phyloP scores from a whole-genome alignment of 495 filamentous ascomycete genomes.

The Aspergillus ellipticus region DNA sequence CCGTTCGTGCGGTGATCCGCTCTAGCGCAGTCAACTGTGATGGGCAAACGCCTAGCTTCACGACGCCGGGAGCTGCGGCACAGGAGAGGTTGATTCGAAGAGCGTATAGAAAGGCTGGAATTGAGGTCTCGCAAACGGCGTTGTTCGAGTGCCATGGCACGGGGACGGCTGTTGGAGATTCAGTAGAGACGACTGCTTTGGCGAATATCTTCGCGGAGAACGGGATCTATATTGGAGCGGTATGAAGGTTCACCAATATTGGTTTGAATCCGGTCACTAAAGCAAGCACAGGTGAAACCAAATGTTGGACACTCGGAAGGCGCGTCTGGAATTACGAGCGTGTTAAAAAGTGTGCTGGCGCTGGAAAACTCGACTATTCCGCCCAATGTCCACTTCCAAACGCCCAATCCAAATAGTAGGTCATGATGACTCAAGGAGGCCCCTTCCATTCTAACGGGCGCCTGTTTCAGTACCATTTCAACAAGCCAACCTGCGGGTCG shows the following conservation, averaged over 20 bases:
- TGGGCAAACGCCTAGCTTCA: slow-evolving; percentile 19
- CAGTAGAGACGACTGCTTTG: slow-evolving; percentile 40
- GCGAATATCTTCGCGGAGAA: slow-evolving; percentile 32
- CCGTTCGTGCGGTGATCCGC: slow-evolving; percentile 42
- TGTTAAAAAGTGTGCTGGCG: slow-evolving; percentile 53
- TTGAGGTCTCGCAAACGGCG: slow-evolving; percentile 17
- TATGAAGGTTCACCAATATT: too few species aligned
- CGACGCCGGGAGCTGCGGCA: not conserved
- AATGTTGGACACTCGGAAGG: slow-evolving; percentile 53
- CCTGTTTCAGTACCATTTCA: slow-evolving; percentile 20
- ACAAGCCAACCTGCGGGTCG: slow-evolving; percentile 5
- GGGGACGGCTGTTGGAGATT: slow-evolving; percentile 35
- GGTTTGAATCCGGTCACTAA: not conserved
- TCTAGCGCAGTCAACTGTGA: slow-evolving; percentile 34
- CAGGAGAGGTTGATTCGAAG: slow-evolving; percentile 20
- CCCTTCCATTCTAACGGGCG: too few species aligned
- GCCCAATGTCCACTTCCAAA: slow-evolving; percentile 34
- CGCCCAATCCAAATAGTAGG: slow-evolving; percentile 2
- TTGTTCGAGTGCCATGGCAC: slow-evolving; percentile 40
- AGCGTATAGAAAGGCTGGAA: slow-evolving; percentile 25
- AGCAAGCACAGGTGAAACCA: slow-evolving; percentile 38
- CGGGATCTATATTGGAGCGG: too few species aligned
- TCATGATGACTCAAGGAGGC: too few species aligned
- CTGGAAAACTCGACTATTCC: slow-evolving; percentile 48
- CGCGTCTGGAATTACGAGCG: slow-evolving; percentile 50